Conservation (phyloP, 371 early-diverging fungal species). For the Mortierella sp. region DNA sequence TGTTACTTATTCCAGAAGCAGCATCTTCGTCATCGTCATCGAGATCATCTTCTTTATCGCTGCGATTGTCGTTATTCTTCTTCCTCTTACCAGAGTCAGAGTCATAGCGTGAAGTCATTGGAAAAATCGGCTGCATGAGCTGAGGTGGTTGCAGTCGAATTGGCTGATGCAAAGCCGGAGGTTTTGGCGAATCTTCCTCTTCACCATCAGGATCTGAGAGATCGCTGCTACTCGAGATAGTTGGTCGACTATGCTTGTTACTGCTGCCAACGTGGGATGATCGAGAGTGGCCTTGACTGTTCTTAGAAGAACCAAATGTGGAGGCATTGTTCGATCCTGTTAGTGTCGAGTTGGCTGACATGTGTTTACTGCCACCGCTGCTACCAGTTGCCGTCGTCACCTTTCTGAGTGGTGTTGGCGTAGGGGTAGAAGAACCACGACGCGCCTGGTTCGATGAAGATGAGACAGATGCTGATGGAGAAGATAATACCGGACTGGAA, state of each 20-base stretch:
- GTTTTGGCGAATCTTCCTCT: slow-evolving; percentile 5
- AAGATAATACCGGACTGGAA: background rate
- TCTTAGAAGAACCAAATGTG: slow-evolving; percentile 15
- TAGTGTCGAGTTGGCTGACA: slow-evolving; percentile 26
- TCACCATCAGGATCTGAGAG: slow-evolving; percentile 44
- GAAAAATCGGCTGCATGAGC: slow-evolving; percentile 15
- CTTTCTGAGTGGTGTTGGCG: slow-evolving; percentile 34
- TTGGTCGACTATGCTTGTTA: slow-evolving; percentile 30
- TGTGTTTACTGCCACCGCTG: slow-evolving; percentile 8
- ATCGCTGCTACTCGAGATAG: slow-evolving; percentile 41
- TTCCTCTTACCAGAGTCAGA: slow-evolving; percentile 34
- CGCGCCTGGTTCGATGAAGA: slow-evolving; percentile 21
- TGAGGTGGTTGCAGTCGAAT: slow-evolving; percentile 53
- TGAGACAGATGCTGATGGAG: slow-evolving; percentile 15
- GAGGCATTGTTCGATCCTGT: background rate
- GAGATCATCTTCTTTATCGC: slow-evolving; percentile 13
- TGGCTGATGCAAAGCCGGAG: slow-evolving; percentile 12
- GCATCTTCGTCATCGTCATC: slow-evolving; percentile 18
- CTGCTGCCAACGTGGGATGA: slow-evolving; percentile 8
- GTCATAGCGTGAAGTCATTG: slow-evolving; percentile 24
- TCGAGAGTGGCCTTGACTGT: slow-evolving; percentile 1
- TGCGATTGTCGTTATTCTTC: slow-evolving; percentile 16
- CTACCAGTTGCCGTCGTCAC: slow-evolving; percentile 9
- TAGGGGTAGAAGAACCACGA: slow-evolving; percentile 43
- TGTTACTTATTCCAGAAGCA: background rate